Percentiles rank a stretch among this genome's conserved stretches.
phyloP scores from a whole-genome alignment of 2,329 filamentous ascomycete species.

The Diaporthe sp. region DNA sequence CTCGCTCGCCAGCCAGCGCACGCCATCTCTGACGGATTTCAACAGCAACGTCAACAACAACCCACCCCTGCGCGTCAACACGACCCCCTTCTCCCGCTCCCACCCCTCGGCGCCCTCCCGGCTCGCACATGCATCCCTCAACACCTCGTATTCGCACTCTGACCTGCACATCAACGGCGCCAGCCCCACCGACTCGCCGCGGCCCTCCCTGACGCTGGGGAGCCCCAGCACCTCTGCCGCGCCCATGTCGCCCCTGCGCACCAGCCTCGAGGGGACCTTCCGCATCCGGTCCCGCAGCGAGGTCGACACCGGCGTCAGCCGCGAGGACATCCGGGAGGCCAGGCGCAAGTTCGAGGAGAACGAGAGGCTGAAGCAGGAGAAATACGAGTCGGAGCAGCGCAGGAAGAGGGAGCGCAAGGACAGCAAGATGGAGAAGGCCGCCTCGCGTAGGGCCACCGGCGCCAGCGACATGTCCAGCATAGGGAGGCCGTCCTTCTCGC shows the following conservation, averaged over 20 bases:
- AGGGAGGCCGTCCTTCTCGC: constrained; percentile 43
- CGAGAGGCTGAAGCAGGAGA: constrained; percentile 73
- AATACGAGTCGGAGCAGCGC: constrained; percentile 71
- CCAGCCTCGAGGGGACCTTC: constrained; percentile 71
- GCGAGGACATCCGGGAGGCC: constrained; percentile 72
- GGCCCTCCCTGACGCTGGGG: constrained; percentile 44
- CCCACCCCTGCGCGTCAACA: constrained; percentile 39
- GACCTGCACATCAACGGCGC: constrained; percentile 60
- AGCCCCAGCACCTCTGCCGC: constrained; percentile 53
- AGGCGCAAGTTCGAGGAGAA: constrained; percentile 75
- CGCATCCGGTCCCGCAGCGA: constrained; percentile 74
- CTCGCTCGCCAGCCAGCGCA: constrained; percentile 56
- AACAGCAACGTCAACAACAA: constrained; percentile 35
- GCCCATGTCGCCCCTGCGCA: constrained; percentile 68
- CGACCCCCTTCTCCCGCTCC: constrained; percentile 44
- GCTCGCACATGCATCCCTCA: constrained; percentile 47
- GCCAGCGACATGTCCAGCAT: constrained; percentile 37
- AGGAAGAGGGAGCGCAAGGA: constrained; percentile 71
- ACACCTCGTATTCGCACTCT: constrained; percentile 50
- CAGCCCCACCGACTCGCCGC: constrained; percentile 46
- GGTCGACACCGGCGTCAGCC: constrained; percentile 66
- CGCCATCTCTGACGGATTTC: constrained; percentile 40
- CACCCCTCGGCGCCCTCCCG: constrained; percentile 43
- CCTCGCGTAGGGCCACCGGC: constrained; percentile 57
- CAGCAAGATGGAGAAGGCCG: constrained; percentile 63